Conservation (phyloP, 345 rosid genomes). For the Noccaea bulbosa region DNA sequence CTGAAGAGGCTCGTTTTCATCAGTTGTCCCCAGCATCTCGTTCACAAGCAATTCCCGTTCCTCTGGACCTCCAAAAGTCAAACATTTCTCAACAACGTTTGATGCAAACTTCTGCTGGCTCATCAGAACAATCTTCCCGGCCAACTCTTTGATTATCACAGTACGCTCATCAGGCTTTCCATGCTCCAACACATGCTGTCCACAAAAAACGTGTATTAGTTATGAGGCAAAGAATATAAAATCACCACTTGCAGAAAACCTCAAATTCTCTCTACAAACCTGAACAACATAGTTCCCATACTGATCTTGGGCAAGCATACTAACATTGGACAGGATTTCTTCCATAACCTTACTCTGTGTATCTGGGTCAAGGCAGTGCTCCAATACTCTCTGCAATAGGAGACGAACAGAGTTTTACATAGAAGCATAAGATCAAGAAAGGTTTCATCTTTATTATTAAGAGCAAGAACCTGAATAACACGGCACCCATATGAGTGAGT, state of each 20-base stretch:
- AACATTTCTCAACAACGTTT: constrained; percentile 90
- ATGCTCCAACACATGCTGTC: constrained; percentile 94
- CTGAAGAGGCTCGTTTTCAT: constrained; percentile 99
- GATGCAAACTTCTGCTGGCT: constrained; percentile 99
- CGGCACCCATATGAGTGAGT: constrained; percentile 97
- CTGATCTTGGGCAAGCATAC: constrained; percentile 95
- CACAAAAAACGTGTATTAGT: not conserved
- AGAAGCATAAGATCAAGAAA: constrained; percentile 1
- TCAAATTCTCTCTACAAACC: constrained; percentile 52
- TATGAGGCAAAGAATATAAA: not conserved
- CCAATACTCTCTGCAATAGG: constrained; percentile 76
- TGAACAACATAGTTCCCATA: constrained; percentile 98
- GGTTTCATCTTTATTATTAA: not conserved
- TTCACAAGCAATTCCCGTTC: constrained; percentile 80
- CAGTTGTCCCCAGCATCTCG: constrained; percentile 98
- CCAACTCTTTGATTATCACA: constrained; percentile 66
- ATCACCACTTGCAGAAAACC: not conserved
- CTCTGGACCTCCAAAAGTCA: constrained; percentile 72
- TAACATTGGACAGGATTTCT: constrained; percentile 75
- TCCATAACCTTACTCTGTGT: constrained; percentile 93
- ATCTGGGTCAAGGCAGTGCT: constrained; percentile 73
- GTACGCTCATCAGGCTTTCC: constrained; percentile 90
- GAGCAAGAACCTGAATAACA: constrained; percentile 74
- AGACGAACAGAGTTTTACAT: not conserved
- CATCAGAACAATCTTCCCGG: constrained; percentile 93